Conservation (phyloP, 768 basidiomycete species). For the Tricholoma sp. region DNA sequence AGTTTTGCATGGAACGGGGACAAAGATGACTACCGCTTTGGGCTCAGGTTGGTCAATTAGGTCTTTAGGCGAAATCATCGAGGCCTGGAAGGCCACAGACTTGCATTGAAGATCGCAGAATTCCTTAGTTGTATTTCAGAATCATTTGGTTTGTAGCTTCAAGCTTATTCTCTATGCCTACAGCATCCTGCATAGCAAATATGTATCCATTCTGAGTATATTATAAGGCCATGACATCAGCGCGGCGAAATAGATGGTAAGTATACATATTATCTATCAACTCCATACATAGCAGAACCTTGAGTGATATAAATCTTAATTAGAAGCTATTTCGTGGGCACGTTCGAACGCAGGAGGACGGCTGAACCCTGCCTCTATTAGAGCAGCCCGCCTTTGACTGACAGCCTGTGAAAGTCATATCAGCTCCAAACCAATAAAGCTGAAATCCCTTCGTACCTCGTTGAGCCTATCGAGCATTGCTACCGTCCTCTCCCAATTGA, state of each 20-base stretch:
- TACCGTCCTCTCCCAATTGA: slow-evolving; percentile 80
- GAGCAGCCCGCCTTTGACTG: slow-evolving; percentile 34
- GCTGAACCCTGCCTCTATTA: slow-evolving; percentile 35
- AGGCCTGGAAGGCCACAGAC: slow-evolving; percentile 40
- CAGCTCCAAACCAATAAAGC: not conserved
- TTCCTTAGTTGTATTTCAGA: not conserved
- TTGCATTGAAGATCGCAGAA: not conserved
- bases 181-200: not conserved
- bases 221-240: not conserved
- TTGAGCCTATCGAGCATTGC: slow-evolving; percentile 71
- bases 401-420: slow-evolving; percentile 33
- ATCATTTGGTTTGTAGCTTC: not conserved
- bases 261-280: slow-evolving; percentile 5
- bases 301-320: slow-evolving; percentile 1
- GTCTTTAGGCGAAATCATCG: slow-evolving; percentile 62
- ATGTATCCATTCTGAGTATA: not conserved
- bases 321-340: slow-evolving; percentile 9
- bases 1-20: slow-evolving; percentile 81
- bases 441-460: slow-evolving; percentile 24
- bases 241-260: not conserved
- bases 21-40: slow-evolving; percentile 66
- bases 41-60: slow-evolving; percentile 72
- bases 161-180: not conserved
- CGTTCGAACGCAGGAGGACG: slow-evolving; percentile 30
- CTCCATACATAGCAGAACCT: not conserved